phyloP scores from a whole-genome alignment of 352 stramenopile species.

The Thalassiosira ordinaria region DNA sequence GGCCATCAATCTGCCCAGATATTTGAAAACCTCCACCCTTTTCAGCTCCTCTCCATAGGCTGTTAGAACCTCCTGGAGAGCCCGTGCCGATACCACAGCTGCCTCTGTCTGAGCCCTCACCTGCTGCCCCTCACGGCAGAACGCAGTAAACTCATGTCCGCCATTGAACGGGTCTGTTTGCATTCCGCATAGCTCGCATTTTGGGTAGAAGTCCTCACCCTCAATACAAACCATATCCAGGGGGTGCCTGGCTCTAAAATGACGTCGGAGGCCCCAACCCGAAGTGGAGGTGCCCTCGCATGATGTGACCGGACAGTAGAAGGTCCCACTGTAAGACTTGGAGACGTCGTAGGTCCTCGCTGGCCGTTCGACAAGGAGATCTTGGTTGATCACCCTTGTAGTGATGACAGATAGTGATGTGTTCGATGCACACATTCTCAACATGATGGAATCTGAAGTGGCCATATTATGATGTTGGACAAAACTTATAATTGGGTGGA shows the following conservation, averaged over 20 bases:
- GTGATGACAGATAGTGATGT: no score
- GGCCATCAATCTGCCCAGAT: conserved; percentile 17
- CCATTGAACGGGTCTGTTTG: not conserved
- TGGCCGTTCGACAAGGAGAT: no score
- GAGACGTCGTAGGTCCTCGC: no score
- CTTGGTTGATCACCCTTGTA: no score
- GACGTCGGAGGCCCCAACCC: not conserved
- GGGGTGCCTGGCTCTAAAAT: not conserved
- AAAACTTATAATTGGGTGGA: no score
- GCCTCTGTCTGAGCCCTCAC: not conserved
- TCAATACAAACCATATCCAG: not conserved
- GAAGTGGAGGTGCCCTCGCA: not conserved
- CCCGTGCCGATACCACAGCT: not conserved
- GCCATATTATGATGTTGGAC: no score
- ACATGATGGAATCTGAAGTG: no score
- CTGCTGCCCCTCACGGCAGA: not conserved
- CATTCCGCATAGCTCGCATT: not conserved
- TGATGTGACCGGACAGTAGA: not conserved
- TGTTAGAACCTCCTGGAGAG: not conserved
- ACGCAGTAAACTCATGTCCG: not conserved
- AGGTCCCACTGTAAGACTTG: no score
- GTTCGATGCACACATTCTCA: no score
- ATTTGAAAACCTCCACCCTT: conserved; percentile 34
- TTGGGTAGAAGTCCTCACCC: not conserved
- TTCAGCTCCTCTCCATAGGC: not conserved